A percentile compares a stretch with the other conserved stretches of the same genome.
Conservation (phyloP, 805 yeast genomes). For the Lipomyces sp. region DNA sequence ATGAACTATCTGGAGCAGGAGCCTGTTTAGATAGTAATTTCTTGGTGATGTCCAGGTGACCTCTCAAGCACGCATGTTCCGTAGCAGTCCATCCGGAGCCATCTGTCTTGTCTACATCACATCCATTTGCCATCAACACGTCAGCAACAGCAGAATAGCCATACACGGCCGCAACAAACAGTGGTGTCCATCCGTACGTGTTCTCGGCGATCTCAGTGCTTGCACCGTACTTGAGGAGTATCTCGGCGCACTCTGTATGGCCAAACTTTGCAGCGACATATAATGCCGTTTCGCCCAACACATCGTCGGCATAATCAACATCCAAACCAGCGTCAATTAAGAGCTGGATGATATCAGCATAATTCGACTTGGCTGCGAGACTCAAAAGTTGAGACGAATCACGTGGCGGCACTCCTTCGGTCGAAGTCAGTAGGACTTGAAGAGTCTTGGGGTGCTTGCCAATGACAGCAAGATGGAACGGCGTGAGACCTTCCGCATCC, state of each 20-base stretch:
- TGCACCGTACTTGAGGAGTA: conserved; percentile 67
- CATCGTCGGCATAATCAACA: conserved; percentile 64
- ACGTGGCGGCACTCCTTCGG: conserved; percentile 50
- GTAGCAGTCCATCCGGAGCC: conserved; percentile 96
- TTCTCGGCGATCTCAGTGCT: conserved; percentile 74
- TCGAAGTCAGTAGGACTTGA: conserved; percentile 57
- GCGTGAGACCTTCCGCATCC: conserved; percentile 78
- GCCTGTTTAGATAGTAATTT: conserved; percentile 47
- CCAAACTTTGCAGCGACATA: conserved; percentile 77
- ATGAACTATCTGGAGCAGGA: conserved; percentile 8
- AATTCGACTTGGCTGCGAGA: conserved; percentile 70
- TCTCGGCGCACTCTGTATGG: conserved; percentile 56
- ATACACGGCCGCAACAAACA: conserved; percentile 87
- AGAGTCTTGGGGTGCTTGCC: conserved; percentile 84
- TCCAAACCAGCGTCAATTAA: conserved; percentile 64
- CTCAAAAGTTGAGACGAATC: conserved; percentile 68
- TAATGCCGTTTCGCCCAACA: conserved; percentile 79
- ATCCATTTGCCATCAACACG: conserved; percentile 58
- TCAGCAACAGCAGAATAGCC: conserved; percentile 67
- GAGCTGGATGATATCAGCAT: conserved; percentile 58
- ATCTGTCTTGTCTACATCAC: conserved; percentile 63
- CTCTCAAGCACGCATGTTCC: conserved; percentile 92
- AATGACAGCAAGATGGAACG: conserved; percentile 79
- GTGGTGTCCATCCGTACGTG: conserved; percentile 92
- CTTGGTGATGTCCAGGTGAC: conserved; percentile 74